Conservation (phyloP, 2,329 filamentous ascomycete species). For the Hymenotorrendiella dingleyae region DNA sequence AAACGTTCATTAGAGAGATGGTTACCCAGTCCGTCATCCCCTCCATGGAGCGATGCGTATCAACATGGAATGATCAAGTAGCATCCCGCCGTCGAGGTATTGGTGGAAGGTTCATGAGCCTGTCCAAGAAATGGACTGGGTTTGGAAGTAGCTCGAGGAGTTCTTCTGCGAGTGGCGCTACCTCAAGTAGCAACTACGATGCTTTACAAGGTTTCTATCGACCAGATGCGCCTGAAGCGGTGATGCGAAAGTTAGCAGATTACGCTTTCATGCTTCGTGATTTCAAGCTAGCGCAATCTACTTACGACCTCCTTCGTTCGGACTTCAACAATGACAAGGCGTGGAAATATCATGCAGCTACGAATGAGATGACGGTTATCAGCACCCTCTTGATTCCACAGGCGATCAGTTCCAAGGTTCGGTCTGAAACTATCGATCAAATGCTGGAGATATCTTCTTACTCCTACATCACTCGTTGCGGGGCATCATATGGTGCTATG, state of each 20-base stretch:
- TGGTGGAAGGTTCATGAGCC: conserved; percentile 86
- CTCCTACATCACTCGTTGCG: conserved; percentile 83
- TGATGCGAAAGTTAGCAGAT: conserved; percentile 89
- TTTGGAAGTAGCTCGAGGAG: conserved; percentile 56
- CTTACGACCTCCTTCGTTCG: conserved; percentile 80
- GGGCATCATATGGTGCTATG: conserved; percentile 70
- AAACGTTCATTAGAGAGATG: conserved; percentile 87
- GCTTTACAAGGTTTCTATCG: conserved; percentile 71
- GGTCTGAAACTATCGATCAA: conserved; percentile 75
- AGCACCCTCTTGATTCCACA: conserved; percentile 74
- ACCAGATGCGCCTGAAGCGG: conserved; percentile 77
- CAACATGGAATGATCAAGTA: conserved; percentile 95
- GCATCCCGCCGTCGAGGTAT: conserved; percentile 84
- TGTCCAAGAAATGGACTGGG: conserved; percentile 83
- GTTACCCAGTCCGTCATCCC: conserved; percentile 92
- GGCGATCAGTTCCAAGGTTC: conserved; percentile 64
- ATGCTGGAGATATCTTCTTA: conserved; percentile 89
- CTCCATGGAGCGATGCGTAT: conserved; percentile 88
- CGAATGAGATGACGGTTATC: conserved; percentile 90
- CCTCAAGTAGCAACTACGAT: conserved; percentile 67
- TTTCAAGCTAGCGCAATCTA: conserved; percentile 87
- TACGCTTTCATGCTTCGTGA: conserved; percentile 96
- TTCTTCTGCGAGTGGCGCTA: conserved; percentile 36
- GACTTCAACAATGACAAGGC: conserved; percentile 96
- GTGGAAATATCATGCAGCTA: conserved; percentile 90